Evolutionary conservation across 148 eudicot genomes (phyloP).

Genomic region (Spergularia marina): DNA sequence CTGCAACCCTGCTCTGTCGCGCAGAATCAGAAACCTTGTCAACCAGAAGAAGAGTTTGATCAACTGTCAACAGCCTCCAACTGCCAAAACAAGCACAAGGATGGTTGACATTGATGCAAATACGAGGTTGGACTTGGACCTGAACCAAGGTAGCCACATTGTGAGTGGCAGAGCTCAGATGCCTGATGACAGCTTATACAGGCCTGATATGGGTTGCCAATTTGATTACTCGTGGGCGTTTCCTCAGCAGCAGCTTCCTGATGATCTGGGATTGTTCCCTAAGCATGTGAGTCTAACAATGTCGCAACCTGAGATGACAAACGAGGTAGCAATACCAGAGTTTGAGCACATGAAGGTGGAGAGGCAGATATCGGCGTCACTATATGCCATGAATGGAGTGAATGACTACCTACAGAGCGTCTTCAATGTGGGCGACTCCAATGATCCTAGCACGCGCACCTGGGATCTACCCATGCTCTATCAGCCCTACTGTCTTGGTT

Average conservation of each 20-base stretch:
- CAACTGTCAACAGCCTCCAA: constrained; percentile 11
- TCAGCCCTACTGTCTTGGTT: constrained; percentile 15
- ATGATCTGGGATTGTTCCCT: neutral
- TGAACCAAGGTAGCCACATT: neutral
- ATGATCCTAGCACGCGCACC: constrained; percentile 19
- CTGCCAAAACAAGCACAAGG: neutral
- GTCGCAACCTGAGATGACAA: neutral
- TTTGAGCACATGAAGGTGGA: constrained; percentile 52
- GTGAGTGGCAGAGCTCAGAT: constrained; percentile 1
- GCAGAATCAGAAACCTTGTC: constrained; percentile 52
- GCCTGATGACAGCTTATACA: constrained; percentile 26
- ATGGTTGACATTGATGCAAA: neutral
- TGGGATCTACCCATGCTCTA: constrained; percentile 15
- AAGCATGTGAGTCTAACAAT: neutral
- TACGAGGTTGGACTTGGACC: constrained; percentile 12
- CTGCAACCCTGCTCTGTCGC: constrained; percentile 44
- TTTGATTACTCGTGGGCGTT: constrained; percentile 26
- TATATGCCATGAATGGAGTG: constrained; percentile 54
- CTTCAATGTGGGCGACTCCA: constrained; percentile 21
- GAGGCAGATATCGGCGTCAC: constrained; percentile 55
- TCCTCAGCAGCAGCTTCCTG: constrained; percentile 5
- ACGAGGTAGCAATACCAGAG: constrained; percentile 30
- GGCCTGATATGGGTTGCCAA: constrained; percentile 30
- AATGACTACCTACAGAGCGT: constrained; percentile 43
- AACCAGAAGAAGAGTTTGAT: constrained; percentile 34